Conservation (phyloP, 108 stramenopile genomes). For the Mediolabrus comicus region DNA sequence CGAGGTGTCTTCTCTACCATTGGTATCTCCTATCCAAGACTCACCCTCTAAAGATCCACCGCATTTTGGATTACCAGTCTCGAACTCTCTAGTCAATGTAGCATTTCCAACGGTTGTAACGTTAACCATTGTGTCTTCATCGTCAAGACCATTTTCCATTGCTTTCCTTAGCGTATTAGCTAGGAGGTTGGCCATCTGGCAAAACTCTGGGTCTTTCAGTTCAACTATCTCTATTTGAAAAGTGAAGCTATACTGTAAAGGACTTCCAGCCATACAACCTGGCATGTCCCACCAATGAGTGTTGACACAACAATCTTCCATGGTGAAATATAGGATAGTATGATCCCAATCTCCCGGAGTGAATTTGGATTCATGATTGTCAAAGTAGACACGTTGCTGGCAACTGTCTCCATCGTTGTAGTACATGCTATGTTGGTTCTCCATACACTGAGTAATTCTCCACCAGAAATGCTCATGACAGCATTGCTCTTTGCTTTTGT, state of each 20-base stretch:
- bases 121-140: neutral
- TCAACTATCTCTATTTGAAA: neutral
- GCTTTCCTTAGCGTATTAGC: constrained; percentile 14
- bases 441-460: neutral
- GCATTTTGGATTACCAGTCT: constrained; percentile 21
- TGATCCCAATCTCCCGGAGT: neutral
- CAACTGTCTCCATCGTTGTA: neutral
- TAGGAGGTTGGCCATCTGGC: constrained; percentile 3
- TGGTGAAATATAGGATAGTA: neutral
- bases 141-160: constrained; percentile 19
- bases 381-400: neutral
- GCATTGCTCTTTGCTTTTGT: neutral
- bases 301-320: neutral
- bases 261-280: neutral
- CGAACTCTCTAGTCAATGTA: constrained; percentile 6
- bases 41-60: constrained; percentile 21
- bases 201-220: neutral
- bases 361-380: neutral
- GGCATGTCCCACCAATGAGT: neutral
- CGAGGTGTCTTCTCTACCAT: too few relatives aligned
- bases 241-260: neutral
- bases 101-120: constrained; percentile 22
- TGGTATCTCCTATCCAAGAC: neutral
- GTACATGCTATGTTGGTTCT: neutral
- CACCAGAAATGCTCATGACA: neutral